Evolutionary conservation across 495 filamentous ascomycete species (phyloP).

Genomic region (Bombardia bombarda): DNA sequence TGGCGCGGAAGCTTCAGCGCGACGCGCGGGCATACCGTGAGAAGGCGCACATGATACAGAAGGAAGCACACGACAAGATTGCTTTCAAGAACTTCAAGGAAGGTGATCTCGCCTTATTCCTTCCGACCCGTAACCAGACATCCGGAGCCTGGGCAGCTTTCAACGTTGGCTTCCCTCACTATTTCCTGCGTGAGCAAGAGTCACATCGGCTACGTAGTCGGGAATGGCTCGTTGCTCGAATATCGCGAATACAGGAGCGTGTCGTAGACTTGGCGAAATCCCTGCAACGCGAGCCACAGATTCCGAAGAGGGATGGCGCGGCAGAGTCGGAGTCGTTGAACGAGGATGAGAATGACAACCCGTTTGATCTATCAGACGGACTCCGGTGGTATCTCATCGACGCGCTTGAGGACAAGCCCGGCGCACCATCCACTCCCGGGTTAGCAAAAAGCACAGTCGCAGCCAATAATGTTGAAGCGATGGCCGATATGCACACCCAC

Average conservation of each 20-base stretch:
- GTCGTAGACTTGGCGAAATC: conserved; percentile 86
- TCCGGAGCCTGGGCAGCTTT: conserved; percentile 97
- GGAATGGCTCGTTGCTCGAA: conserved; percentile 93
- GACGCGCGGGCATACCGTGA: conserved; percentile 83
- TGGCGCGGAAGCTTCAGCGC: conserved; percentile 82
- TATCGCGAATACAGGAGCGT: conserved; percentile 83
- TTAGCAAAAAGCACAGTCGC: conserved; percentile 84
- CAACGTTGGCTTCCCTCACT: conserved; percentile 93
- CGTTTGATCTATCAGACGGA: conserved; percentile 93
- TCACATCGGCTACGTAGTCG: conserved; percentile 69
- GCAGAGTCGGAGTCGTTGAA: conserved; percentile 31
- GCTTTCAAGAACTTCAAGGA: conserved; percentile 95
- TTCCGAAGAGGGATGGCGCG: conserved; percentile 3
- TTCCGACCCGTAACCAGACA: conserved; percentile 87
- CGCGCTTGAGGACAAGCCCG: conserved; percentile 85
- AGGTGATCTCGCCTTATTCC: conserved; percentile 89
- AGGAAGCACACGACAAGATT: conserved; percentile 91
- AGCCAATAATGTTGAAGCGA: conserved; percentile 78
- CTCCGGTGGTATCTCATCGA: conserved; percentile 94
- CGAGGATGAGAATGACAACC: conserved; percentile 86
- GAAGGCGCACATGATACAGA: conserved; percentile 72
- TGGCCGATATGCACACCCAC: conserved; percentile 40
- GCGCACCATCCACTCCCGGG: conserved; percentile 87
- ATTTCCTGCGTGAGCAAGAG: conserved; percentile 91
- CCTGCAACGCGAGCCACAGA: conserved; percentile 23